Evolutionary conservation across 1,139 yeast species (phyloP).

Genomic region (Magnusiomyces paraingens): DNA sequence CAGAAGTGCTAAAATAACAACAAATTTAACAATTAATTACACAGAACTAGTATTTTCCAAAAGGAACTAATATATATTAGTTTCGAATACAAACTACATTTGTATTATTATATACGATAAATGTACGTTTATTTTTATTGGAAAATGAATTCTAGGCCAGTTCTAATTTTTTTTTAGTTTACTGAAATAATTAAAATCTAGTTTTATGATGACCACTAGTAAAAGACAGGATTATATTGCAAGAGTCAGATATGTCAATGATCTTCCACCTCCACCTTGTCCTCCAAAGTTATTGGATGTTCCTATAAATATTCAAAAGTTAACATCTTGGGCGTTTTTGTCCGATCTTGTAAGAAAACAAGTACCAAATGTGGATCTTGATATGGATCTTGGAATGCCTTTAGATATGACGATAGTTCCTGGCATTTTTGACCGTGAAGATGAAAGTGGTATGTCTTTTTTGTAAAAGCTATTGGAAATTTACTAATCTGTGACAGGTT

Average conservation of each 20-base stretch:
- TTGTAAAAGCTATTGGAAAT: not conserved
- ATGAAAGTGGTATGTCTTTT: conserved; percentile 41
- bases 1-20: too few relatives aligned
- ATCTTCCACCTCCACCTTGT: conserved; percentile 87
- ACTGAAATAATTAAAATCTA: not conserved
- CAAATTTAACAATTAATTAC: too few relatives aligned
- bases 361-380: conserved; percentile 57
- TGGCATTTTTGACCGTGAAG: conserved; percentile 61
- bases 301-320: conserved; percentile 39
- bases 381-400: conserved; percentile 76
- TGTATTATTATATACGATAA: too few relatives aligned
- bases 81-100: too few relatives aligned
- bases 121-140: too few relatives aligned
- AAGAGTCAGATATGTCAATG: conserved; percentile 76
- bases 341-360: conserved; percentile 72
- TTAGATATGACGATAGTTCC: conserved; percentile 64
- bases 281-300: conserved; percentile 76
- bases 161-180: not conserved
- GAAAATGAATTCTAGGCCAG: too few relatives aligned
- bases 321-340: conserved; percentile 56
- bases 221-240: conserved; percentile 79
- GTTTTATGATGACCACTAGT: not conserved
- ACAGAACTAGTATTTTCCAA: too few relatives aligned
- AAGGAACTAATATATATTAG: too few relatives aligned
- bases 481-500: conserved; percentile 12